Evolutionary conservation across 2,329 filamentous ascomycete species (phyloP).

Genomic region (Fusarium proliferatum): DNA sequence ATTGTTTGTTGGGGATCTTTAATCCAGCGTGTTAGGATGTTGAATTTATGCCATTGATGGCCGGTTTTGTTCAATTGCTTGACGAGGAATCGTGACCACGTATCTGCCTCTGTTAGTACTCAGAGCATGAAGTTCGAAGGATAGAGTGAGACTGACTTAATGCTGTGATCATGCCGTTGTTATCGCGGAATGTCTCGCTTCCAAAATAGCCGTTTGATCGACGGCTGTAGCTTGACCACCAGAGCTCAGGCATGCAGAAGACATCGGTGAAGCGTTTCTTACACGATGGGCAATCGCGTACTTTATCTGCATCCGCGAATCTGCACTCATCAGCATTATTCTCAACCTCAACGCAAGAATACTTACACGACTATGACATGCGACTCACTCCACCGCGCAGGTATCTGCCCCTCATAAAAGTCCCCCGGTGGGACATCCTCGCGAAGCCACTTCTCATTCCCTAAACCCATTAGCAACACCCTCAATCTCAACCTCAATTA

Average conservation of each 20-base stretch:
- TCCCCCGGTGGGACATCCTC: background rate
- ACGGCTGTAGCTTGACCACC: slow-evolving; percentile 50
- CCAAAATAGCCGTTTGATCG: slow-evolving; percentile 56
- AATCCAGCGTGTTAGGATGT: slow-evolving; percentile 25
- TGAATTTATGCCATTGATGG: slow-evolving; percentile 34
- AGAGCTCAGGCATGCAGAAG: slow-evolving; percentile 40
- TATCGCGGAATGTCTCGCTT: slow-evolving; percentile 46
- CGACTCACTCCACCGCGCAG: background rate
- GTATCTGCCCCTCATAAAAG: background rate
- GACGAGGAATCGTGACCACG: slow-evolving; percentile 30
- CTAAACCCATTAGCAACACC: background rate
- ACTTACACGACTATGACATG: slow-evolving; percentile 25
- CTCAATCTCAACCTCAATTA: background rate
- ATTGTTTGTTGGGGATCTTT: slow-evolving; percentile 18
- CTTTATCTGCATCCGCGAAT: slow-evolving; percentile 45
- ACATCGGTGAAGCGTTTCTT: slow-evolving; percentile 34
- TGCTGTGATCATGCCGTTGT: background rate
- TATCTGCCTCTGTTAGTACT: slow-evolving; percentile 6
- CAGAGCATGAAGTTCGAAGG: fast-evolving
- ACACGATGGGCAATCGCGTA: slow-evolving; percentile 47
- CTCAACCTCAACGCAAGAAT: fast-evolving
- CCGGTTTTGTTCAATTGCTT: background rate
- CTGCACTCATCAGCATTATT: slow-evolving; percentile 18
- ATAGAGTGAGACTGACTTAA: background rate
- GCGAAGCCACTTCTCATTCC: background rate